Evolutionary conservation across 768 basidiomycete species (phyloP), one percentile per base, ranked within the genome.

Genomic region (Mycena galericulata): DNA sequence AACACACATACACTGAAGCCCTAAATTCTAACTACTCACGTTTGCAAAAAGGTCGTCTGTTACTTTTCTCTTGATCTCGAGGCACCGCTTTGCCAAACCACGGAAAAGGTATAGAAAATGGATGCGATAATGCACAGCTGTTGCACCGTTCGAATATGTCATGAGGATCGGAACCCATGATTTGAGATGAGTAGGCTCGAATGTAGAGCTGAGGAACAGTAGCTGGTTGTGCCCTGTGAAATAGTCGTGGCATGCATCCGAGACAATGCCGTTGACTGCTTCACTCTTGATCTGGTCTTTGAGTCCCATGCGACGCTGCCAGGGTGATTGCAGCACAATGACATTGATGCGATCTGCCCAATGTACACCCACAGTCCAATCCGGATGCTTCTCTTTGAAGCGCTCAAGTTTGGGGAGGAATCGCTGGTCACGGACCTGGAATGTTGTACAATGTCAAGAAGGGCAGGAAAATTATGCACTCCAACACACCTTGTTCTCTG

Each of bases 241-340:
- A 61, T 67, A 83, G 14, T 78, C 76, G 70, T 83, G 81, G 12
- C 80, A 79, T 0, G 76, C 81, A 72, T 82, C 80, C 26, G 75
- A 78, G 29, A 82, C 75, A 22, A 78, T 55, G 0, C 82, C 81
- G 71, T 82, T 81, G 22, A 81, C 63, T 4, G 80, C 60, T 18
- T 63, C 61, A 24, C 17, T 57, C 47, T 57, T 63, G 53, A 68
- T 63, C 55, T 53, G 18, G 26, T 63, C 67, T 56, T 68, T 75
- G 34, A 76, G 62, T 5, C 71, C 43, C 40, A 73, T 66, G 4
- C 66, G 62, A 5, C 57, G 58, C 75, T 75, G 73, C 36, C 68
- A 70, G 7, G 70, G 59, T 27, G 72, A 70, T 49, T 77, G 75
- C 43, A 75, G 60, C 2, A 68, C 63, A 20, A 77, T 65, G 15